Evolutionary conservation across 208 protist genomes (phyloP), one percentile per base, ranked within the genome.

Genomic region (Sergeia podlipaevii): DNA sequence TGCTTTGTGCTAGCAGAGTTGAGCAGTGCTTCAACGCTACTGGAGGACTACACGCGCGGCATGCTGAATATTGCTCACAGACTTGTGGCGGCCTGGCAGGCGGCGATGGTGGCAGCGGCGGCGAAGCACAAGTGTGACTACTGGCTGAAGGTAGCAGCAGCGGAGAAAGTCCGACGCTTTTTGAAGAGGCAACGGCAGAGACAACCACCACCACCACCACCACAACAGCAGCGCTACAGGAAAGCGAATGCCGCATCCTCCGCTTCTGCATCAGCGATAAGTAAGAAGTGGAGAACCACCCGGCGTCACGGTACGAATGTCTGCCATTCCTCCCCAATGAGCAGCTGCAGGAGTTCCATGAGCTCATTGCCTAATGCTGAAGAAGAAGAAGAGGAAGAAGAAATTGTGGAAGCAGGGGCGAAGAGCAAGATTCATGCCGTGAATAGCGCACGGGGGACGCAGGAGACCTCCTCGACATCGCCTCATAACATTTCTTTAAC

Each of bases 1-100:
- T 63, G 67, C 50, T 85, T 75, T 48, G 69, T 80, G 4, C 65
- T 90, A 10, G 82, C 82, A n/a, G 75, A 90, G 55, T 28, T 86
- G 10, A 84, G 78, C 64, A 82, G 82, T 42, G 74, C 82, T 2
- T 56, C 76, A 3, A 84, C 66, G 4, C 65, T 90, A 2, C 60
- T 90, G 20, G 65, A 77, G 11, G 82, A 87, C 57, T 88, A 87
- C 59, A 75, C 74, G 4, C 71, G 75, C 20, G 67, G 60, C 5
- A 66, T 70, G 3, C 29, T 77, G 20, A 85, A 85, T 44, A 57
- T 87, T 2, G 60, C 79, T 2, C 69, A 72, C 28, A 58, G 68
- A 7, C 58, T 91, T 3, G 36, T 82, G 21, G 65, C 67, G 8
- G 66, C 74, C 4, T 91, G 83, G 83, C 67, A 91, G 54, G 70